Evolutionary conservation across 345 rosid species (phyloP), one percentile per base, ranked within the genome.

Genomic region (Brassica incana): DNA sequence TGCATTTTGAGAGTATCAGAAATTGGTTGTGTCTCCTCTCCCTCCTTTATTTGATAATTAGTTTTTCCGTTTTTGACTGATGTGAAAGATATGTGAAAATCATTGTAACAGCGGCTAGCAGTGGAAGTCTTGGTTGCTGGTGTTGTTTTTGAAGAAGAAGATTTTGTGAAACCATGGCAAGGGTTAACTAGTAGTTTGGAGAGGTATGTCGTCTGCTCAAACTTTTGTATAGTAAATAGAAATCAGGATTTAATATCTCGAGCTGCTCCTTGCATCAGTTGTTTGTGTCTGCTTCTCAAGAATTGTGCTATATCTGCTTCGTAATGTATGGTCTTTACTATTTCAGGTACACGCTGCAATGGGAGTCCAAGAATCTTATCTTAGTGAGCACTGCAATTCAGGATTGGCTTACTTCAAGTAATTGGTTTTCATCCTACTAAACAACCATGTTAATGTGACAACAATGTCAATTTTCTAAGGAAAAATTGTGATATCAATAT

Each of bases 361-460:
- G 99, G 98, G 99, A 95, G 84, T 89, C 98, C 33, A 84, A 87
- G 83, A 89, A 90, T 84, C 87, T 95, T 73, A 87, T 93, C 74
- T 93, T 93, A 78, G 91, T 95, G 83, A 95, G 99, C 92, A 91
- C 97, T 65, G 93, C 97, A 16, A 90, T 95, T 86, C 96, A 89
- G 84, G 99, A 95, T 84, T 95, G 96, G 97, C 92, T 95, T 79
- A 93, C 98, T 76, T 95, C 98, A 88, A 89, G 98, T 94, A 94
- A 89, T 83, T 78, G 65, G 60, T 80, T 86, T 38, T 9, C 64
- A 58, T 67, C 72, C 68, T 63, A 77, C 6, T 30, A 30, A 8
- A 56, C 20, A 59, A 50, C 58, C 58, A 71, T 70, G 27, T 75
- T 32, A 20, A 75, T 63, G 62, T 81, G 30, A 50, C 33, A 20